phyloP scores from a whole-genome alignment of 108 stramenopile species.

The Aureococcus anophagefferens region DNA sequence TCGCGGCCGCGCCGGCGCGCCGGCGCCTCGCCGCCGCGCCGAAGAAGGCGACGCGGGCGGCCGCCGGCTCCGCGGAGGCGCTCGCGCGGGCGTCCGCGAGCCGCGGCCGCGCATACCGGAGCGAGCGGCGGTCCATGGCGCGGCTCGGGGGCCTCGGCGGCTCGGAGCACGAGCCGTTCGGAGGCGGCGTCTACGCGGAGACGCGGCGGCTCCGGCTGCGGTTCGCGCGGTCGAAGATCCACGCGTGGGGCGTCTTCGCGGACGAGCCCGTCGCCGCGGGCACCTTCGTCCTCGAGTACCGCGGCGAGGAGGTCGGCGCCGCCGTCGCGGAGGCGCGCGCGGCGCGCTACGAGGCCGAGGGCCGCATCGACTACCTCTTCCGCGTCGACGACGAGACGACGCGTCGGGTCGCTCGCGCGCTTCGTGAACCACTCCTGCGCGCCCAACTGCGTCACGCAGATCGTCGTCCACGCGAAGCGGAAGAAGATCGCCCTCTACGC shows the following conservation, averaged over 20 bases:
- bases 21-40: not conserved
- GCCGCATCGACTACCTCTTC: conserved; percentile 90
- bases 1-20: not conserved
- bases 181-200: not conserved
- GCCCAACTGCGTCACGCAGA: conserved; percentile 69
- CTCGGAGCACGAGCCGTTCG: not conserved
- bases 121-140: not conserved
- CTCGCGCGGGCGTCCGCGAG: not conserved
- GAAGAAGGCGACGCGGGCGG: not conserved
- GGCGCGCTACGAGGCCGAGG: conserved; percentile 66
- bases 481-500: conserved; percentile 82
- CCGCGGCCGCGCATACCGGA: not conserved
- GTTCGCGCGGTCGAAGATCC: conserved; percentile 59
- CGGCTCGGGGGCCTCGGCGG: no score
- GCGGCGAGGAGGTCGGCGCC: conserved; percentile 78
- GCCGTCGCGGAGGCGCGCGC: conserved; percentile 78
- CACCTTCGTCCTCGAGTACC: conserved; percentile 81
- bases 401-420: conserved; percentile 29
- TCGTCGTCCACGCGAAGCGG: not conserved
- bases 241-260: conserved; percentile 73
- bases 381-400: conserved; percentile 67
- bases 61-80: not conserved
- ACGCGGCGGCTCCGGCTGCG: conserved; percentile 1
- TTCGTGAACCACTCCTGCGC: conserved; percentile 98
- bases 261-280: conserved; percentile 47